These are phyloP conservation scores for Vigna mungo DNA, from an alignment of 306 rosid species.

Conservation along the genomic window DNA sequence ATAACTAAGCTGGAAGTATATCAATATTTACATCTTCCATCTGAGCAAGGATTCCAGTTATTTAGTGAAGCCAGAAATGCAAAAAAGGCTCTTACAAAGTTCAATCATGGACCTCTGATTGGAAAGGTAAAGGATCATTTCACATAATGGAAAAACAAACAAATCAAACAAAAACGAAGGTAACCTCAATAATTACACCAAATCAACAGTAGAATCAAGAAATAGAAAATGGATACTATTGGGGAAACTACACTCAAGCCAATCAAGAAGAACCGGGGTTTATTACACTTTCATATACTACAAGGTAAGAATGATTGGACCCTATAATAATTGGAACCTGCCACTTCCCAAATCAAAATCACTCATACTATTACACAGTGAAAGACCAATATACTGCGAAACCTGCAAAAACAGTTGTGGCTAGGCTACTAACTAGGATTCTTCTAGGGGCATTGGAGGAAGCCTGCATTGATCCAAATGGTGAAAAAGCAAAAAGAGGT, in stretches of 20 bases:
- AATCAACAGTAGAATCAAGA: constrained; percentile 42
- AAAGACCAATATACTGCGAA: constrained; percentile 52
- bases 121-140: constrained; percentile 43
- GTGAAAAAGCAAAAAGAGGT: constrained; percentile 66
- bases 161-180: not conserved
- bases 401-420: constrained; percentile 50
- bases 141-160: constrained; percentile 10
- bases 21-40: constrained; percentile 22
- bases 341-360: constrained; percentile 40
- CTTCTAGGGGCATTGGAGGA: constrained; percentile 52
- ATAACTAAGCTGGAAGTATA: constrained; percentile 43
- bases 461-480: constrained; percentile 62
- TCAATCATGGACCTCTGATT: constrained; percentile 46
- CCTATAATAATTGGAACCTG: constrained; percentile 46
- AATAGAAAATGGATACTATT: constrained; percentile 13
- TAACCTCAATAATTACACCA: constrained; percentile 36
- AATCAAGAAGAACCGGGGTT: constrained; percentile 36
- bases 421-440: constrained; percentile 38
- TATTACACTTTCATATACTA: constrained; percentile 42
- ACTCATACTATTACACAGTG: constrained; percentile 50
- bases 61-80: constrained; percentile 37
- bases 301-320: constrained; percentile 44
- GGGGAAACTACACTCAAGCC: constrained; percentile 25
- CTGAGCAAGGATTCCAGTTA: constrained; percentile 34
- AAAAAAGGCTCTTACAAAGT: constrained; percentile 42